phyloP scores from a whole-genome alignment of 371 early-diverging fungal species.

The Synchytrium microbalum region DNA sequence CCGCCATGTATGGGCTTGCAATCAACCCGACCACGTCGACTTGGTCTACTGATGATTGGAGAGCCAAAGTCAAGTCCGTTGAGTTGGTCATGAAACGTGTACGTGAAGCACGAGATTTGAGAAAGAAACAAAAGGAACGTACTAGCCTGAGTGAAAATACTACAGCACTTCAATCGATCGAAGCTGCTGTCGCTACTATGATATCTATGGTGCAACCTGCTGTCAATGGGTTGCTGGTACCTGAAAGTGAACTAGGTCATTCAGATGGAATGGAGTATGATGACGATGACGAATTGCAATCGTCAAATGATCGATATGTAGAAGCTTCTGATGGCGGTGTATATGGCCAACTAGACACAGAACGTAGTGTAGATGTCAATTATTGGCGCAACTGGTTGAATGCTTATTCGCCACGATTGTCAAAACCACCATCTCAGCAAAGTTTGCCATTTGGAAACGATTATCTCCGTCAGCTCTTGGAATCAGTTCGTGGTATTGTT shows the following conservation, averaged over 20 bases:
- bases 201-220: not conserved
- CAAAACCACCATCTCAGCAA: slow-evolving; percentile 9
- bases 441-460: slow-evolving; percentile 11
- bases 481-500: slow-evolving; percentile 27
- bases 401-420: not conserved
- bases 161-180: not conserved
- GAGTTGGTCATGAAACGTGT: slow-evolving; percentile 24
- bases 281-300: not conserved
- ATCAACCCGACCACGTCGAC: slow-evolving; percentile 13
- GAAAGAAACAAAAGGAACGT: slow-evolving; percentile 10
- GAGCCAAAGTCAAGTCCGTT: slow-evolving; percentile 20
- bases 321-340: not conserved
- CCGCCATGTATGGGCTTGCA: slow-evolving; percentile 8
- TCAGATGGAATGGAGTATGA: not conserved
- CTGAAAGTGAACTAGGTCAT: not conserved
- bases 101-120: slow-evolving; percentile 15
- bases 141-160: not conserved
- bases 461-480: slow-evolving; percentile 20
- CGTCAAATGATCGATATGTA: not conserved
- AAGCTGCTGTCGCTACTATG: not conserved
- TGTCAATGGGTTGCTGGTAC: not conserved
- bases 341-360: not conserved
- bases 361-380: not conserved
- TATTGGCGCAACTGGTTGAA: slow-evolving; percentile 1
- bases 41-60: slow-evolving; percentile 21